phyloP scores from a whole-genome alignment of 305 asterid species.

The Petunia hybrid region DNA sequence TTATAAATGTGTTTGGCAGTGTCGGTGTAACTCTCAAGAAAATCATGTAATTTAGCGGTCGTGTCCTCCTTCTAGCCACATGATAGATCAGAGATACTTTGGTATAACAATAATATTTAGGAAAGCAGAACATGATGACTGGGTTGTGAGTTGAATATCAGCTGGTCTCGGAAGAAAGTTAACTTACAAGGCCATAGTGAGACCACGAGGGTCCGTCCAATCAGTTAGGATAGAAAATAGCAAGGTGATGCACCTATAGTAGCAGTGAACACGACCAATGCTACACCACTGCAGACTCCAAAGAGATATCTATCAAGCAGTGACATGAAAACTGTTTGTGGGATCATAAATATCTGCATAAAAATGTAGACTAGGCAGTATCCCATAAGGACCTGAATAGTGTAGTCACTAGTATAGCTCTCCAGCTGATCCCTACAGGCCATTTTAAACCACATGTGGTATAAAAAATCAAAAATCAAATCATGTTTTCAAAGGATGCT shows the following conservation, averaged over 20 bases:
- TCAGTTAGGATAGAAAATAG: conserved; percentile 80
- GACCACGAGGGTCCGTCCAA: conserved; percentile 88
- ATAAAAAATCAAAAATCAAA: conserved; percentile 17
- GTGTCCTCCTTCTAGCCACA: conserved; percentile 77
- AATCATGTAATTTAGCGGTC: conserved; percentile 91
- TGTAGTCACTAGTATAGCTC: conserved; percentile 92
- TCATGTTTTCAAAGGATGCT: conserved; percentile 3
- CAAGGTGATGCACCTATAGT: conserved; percentile 97
- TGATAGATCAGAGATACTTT: conserved; percentile 37
- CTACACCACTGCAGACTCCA: conserved; percentile 87
- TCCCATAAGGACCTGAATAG: conserved; percentile 86
- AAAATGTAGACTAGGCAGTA: conserved; percentile 88
- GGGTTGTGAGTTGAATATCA: conserved; percentile 37
- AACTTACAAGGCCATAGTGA: conserved; percentile 94
- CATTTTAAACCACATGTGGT: conserved; percentile 17
- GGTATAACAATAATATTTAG: conserved; percentile 22
- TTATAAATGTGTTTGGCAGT: conserved; percentile 92
- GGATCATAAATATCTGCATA: conserved; percentile 99
- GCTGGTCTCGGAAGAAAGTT: conserved; percentile 85
- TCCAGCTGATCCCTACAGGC: conserved; percentile 80
- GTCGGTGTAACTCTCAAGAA: conserved; percentile 97
- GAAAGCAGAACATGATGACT: neutral
- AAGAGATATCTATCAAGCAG: conserved; percentile 93
- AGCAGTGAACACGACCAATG: conserved; percentile 89
- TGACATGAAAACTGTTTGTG: conserved; percentile 95